Evolutionary conservation across 2,329 filamentous ascomycete genomes (phyloP).

Genomic region (Arthroderma uncinatum): DNA sequence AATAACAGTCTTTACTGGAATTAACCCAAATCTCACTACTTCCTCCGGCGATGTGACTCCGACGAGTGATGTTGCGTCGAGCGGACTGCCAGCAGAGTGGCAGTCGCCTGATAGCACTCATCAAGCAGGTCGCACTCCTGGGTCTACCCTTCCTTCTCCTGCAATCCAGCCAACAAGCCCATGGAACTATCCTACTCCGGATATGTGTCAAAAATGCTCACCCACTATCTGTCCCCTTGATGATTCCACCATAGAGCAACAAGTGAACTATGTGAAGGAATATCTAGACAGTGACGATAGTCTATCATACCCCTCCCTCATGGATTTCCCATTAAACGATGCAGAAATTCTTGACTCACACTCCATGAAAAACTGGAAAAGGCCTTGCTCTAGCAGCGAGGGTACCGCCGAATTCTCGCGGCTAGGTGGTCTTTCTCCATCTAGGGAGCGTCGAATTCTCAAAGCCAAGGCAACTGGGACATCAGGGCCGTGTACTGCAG

Average conservation of each 20-base stretch:
- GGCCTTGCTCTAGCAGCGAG: neutral
- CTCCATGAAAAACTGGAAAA: neutral
- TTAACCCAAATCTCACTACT: neutral
- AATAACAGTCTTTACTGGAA: neutral
- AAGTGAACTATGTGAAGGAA: slow-evolving; percentile 1
- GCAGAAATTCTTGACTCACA: neutral
- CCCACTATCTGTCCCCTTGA: slow-evolving; percentile 3
- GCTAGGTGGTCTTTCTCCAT: neutral
- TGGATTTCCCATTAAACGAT: neutral
- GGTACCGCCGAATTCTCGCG: neutral
- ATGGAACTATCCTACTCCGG: slow-evolving; percentile 1
- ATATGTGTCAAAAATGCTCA: neutral
- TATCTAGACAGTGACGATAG: neutral
- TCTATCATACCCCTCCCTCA: neutral
- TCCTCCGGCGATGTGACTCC: neutral
- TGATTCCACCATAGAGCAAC: neutral
- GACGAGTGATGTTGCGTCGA: neutral
- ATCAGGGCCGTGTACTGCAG: neutral
- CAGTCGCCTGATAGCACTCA: slow-evolving; percentile 4
- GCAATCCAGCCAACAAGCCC: slow-evolving; percentile 3
- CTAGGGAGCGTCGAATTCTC: neutral
- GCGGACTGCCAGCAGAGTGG: neutral
- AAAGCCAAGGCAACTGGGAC: neutral
- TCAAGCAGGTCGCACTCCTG: neutral
- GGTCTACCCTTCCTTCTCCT: slow-evolving; percentile 2